Conservation (phyloP, 2,329 filamentous ascomycete genomes). For the Colletotrichum spaethianum region DNA sequence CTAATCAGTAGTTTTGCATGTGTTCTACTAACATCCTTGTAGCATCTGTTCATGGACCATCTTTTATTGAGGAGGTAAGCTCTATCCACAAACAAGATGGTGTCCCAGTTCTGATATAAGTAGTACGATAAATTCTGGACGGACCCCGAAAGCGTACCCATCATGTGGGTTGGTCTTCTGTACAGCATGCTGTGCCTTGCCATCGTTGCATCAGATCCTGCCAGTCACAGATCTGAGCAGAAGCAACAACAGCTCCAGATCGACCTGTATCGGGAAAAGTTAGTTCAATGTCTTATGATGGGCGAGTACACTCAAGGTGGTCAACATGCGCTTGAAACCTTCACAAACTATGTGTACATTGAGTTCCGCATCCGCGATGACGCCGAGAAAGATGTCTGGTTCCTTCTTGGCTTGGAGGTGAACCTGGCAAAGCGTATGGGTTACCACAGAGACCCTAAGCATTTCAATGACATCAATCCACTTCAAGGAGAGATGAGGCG, state of each 20-base stretch:
- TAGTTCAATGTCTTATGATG: conserved; percentile 49
- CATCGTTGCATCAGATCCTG: conserved; percentile 45
- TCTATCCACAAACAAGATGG: neutral
- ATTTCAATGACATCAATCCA: conserved; percentile 56
- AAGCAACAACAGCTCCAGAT: conserved; percentile 40
- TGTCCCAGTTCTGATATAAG: neutral
- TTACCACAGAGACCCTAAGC: conserved; percentile 60
- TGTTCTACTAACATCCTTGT: neutral
- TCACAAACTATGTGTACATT: conserved; percentile 35
- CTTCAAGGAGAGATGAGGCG: conserved; percentile 63
- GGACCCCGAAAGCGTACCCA: conserved; percentile 38
- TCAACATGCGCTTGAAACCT: conserved; percentile 38
- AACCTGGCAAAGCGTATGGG: conserved; percentile 56
- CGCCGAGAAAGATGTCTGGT: conserved; percentile 42
- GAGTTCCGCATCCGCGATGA: conserved; percentile 26
- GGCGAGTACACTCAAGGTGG: conserved; percentile 48
- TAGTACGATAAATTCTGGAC: conserved; percentile 51
- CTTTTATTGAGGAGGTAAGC: conserved; percentile 44
- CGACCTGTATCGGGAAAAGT: conserved; percentile 45
- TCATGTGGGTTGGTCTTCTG: conserved; percentile 50
- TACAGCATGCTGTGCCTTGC: conserved; percentile 50
- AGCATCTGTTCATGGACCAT: conserved; percentile 50
- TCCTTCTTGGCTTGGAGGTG: conserved; percentile 51
- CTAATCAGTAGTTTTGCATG: no score
- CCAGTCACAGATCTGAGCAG: conserved; percentile 42